phyloP scores from a whole-genome alignment of 306 rosid species.

The Clitoria ternatea region DNA sequence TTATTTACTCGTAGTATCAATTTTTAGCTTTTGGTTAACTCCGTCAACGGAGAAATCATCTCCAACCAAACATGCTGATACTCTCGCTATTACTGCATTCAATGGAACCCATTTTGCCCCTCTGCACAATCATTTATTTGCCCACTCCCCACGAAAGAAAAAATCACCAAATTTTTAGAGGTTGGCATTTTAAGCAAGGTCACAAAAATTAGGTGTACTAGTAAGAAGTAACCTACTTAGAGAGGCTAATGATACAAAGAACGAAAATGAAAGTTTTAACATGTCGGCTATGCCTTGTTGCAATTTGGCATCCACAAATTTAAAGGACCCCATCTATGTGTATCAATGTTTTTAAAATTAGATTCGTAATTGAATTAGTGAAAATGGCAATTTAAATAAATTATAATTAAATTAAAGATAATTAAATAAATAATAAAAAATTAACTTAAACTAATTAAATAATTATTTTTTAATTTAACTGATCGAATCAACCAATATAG shows the following conservation, averaged over 20 bases:
- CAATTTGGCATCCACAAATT: conserved; percentile 28
- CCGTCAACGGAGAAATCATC: too few species aligned
- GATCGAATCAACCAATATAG: too few species aligned
- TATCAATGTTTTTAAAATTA: too few species aligned
- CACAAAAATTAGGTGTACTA: conserved; percentile 15
- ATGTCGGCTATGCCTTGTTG: conserved; percentile 35
- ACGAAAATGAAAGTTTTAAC: background rate
- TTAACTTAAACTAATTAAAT: too few species aligned
- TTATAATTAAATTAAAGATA: too few species aligned
- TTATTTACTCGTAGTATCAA: too few species aligned
- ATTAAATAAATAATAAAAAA: too few species aligned
- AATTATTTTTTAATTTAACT: too few species aligned
- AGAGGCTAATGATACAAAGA: background rate
- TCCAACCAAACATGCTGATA: conserved; percentile 3
- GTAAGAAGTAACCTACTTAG: background rate
- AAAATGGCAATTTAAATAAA: too few species aligned
- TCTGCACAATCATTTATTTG: conserved; percentile 19
- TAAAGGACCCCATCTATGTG: background rate
- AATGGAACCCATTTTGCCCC: conserved; percentile 28
- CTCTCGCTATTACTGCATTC: conserved; percentile 16
- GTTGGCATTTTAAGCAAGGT: conserved; percentile 21
- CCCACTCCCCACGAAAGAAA: background rate
- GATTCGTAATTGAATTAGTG: too few species aligned
- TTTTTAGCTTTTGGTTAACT: too few species aligned
- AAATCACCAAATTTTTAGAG: background rate